Conservation (phyloP, 495 filamentous ascomycete species). For the Clavariopsis aquatica region DNA sequence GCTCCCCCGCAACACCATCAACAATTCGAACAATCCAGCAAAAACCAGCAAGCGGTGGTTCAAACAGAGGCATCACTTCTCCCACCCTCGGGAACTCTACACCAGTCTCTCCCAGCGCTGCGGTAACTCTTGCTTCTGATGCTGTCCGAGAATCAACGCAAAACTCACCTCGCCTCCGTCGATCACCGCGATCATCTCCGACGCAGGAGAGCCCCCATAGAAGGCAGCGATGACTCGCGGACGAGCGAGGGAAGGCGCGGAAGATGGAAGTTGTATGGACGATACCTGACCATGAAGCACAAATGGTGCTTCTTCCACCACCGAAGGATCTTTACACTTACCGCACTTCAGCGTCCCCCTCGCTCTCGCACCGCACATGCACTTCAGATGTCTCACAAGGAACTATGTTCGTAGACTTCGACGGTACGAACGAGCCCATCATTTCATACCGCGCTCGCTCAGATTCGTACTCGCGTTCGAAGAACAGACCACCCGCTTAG, state of each 20-base stretch:
- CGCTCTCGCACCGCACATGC: background rate
- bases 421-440: background rate
- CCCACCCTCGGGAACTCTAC: conserved; percentile 25
- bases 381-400: background rate
- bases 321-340: background rate
- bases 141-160: conserved; percentile 15
- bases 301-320: conserved; percentile 24
- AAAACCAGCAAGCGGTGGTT: conserved; percentile 33
- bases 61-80: conserved; percentile 23
- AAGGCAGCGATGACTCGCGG: conserved; percentile 22
- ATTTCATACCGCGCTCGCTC: background rate
- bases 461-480: background rate
- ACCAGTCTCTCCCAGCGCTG: conserved; percentile 28
- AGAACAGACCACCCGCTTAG: background rate
- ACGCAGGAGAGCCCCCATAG: conserved; percentile 22
- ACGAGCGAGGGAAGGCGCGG: conserved; percentile 12
- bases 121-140: conserved; percentile 27
- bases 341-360: background rate
- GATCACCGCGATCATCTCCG: conserved; percentile 28
- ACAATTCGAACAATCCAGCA: conserved; percentile 31
- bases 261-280: conserved; percentile 33
- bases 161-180: conserved; percentile 18
- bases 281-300: conserved; percentile 23
- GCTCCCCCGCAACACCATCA: conserved; percentile 34
- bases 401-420: background rate